phyloP scores from a whole-genome alignment of 352 stramenopile species.

The Plasmopara viticola region DNA sequence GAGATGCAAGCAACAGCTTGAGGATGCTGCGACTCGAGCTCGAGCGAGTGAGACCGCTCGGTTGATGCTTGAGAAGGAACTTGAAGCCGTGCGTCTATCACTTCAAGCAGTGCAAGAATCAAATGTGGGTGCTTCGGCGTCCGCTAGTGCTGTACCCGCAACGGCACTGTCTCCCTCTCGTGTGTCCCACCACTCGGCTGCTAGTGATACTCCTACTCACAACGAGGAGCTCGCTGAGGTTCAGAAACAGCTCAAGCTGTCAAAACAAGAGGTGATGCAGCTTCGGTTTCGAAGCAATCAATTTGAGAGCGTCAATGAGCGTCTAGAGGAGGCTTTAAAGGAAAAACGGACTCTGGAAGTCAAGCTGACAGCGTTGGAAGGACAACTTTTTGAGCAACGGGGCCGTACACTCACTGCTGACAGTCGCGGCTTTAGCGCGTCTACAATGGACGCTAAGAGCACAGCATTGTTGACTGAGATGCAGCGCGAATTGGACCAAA shows the following conservation, averaged over 20 bases:
- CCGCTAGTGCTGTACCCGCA: neutral
- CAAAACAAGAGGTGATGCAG: slow-evolving; percentile 79
- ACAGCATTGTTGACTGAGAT: slow-evolving; percentile 40
- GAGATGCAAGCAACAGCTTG: slow-evolving; percentile 20
- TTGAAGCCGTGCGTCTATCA: slow-evolving; percentile 19
- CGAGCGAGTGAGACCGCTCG: slow-evolving; percentile 8
- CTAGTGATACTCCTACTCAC: slow-evolving; percentile 20
- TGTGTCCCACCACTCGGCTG: slow-evolving; percentile 17
- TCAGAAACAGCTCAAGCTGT: slow-evolving; percentile 69
- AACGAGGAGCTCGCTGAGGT: slow-evolving; percentile 49
- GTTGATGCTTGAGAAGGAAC: slow-evolving; percentile 17
- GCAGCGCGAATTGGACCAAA: slow-evolving; percentile 52
- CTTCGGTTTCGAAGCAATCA: slow-evolving; percentile 79
- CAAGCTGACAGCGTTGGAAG: slow-evolving; percentile 72
- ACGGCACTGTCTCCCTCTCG: too few species aligned
- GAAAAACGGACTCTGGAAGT: slow-evolving; percentile 74
- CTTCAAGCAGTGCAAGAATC: slow-evolving; percentile 30
- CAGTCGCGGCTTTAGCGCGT: slow-evolving; percentile 32
- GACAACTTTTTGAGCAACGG: slow-evolving; percentile 71
- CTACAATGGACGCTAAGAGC: slow-evolving; percentile 29
- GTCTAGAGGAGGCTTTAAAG: slow-evolving; percentile 64
- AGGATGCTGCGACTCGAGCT: slow-evolving; percentile 18
- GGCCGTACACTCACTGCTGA: slow-evolving; percentile 52
- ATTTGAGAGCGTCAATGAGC: slow-evolving; percentile 59
- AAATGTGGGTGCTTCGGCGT: neutral